Evolutionary conservation across 805 yeast species (phyloP).

Genomic region (Yamadazyma philogaea): DNA sequence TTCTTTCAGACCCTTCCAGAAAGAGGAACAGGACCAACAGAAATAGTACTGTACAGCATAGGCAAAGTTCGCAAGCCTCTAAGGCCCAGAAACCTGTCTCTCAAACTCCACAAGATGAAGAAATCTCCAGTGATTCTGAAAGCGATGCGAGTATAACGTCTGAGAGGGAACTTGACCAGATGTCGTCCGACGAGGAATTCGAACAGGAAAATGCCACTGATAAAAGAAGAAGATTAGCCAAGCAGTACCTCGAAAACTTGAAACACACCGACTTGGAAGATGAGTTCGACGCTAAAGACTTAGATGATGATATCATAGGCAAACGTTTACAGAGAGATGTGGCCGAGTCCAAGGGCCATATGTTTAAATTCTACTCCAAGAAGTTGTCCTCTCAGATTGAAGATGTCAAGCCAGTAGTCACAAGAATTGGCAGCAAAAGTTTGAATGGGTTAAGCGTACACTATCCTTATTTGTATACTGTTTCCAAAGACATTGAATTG

Average conservation of each 20-base stretch:
- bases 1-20: conserved; percentile 58
- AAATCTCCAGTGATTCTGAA: conserved; percentile 48
- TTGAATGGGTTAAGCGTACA: conserved; percentile 54
- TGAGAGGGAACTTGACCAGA: conserved; percentile 37
- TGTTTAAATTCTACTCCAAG: conserved; percentile 66
- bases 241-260: conserved; percentile 81
- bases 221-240: conserved; percentile 89
- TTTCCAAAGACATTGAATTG: conserved; percentile 75
- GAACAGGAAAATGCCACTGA: conserved; percentile 83
- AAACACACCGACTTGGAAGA: conserved; percentile 40
- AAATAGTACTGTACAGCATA: conserved; percentile 16
- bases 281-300: conserved; percentile 80
- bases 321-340: conserved; percentile 82
- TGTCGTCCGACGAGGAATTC: conserved; percentile 70
- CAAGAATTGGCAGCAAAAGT: conserved; percentile 60
- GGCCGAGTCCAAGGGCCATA: conserved; percentile 82
- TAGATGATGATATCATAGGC: conserved; percentile 82
- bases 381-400: conserved; percentile 37
- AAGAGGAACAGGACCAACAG: conserved; percentile 43
- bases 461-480: conserved; percentile 68
- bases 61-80: not conserved
- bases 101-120: conserved; percentile 44
- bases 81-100: conserved; percentile 4
- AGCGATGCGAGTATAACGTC: conserved; percentile 39
- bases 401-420: conserved; percentile 34